Evolutionary conservation across 2,329 filamentous ascomycete species (phyloP), one percentile per base, ranked within the genome.

Genomic region (Trematosphaeria pertusa): DNA sequence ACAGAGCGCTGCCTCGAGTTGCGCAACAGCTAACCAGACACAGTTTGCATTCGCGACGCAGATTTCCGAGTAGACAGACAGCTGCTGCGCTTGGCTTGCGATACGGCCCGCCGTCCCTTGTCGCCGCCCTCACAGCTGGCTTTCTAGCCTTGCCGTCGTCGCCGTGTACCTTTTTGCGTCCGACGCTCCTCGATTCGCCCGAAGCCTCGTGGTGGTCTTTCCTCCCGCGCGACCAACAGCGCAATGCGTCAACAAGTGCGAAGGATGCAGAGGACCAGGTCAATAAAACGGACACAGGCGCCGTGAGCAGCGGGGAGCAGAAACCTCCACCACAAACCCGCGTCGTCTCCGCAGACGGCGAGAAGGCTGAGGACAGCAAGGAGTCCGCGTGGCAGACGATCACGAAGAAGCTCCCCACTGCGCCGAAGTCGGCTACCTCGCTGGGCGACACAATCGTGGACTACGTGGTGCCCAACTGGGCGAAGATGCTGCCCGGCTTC

Each of bases 381-480:
- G 45, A 43, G n/a, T 68, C 67, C 3, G 58, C 64, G 36, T 72
- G 69, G 68, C 52, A 65, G 49, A 65, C 62, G 2, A 66, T 72
- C 14, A 59, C 65, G 10, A 54, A 46, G 48, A 66, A 62, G 41
- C 52, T 72, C 19, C 46, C 65, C 4, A 61, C 52, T 26, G 59
- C 69, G 3, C 58, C 64, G 5, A 55, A 63, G 12, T 67, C 62
- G 0, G 60, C 65, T 14, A 58, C 61, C 8, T 70, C 73, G 10
- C 54, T 82, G 35, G 72, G 74, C 14, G 78, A 79, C 38, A 79
- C 73, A 15, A 75, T 96, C 19, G 85, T 87, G 28, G 86, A 84
- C 63, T 81, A 83, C 54, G 85, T 97, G 24, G 73, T 95, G 3
- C 93, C 93, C 0, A 85, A 88, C 32, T 97, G 93, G 93, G 85